Evolutionary conservation across 371 early-diverging fungal genomes (phyloP).

Genomic region (Mucor circinelloides): DNA sequence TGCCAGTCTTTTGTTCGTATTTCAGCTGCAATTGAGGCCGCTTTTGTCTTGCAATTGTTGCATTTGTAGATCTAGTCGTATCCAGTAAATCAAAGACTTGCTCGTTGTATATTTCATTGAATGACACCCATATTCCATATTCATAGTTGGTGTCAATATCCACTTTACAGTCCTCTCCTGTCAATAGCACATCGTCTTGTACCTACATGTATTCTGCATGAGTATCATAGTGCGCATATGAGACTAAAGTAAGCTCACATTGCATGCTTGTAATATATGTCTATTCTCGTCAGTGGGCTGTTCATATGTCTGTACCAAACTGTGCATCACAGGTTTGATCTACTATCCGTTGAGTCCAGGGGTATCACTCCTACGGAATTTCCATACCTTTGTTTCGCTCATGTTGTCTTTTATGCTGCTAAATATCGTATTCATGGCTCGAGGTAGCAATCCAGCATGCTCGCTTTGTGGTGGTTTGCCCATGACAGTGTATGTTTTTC

Average conservation of each 20-base stretch:
- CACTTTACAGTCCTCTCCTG: not conserved
- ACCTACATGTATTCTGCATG: not conserved
- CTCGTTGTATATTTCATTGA: slow-evolving; percentile 85
- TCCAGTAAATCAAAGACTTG: slow-evolving; percentile 79
- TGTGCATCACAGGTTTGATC: slow-evolving; percentile 52
- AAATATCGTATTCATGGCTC: slow-evolving; percentile 62
- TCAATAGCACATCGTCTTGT: not conserved
- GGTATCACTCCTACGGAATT: not conserved
- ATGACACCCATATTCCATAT: slow-evolving; percentile 75
- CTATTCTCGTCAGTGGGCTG: slow-evolving; percentile 39
- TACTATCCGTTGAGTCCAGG: not conserved
- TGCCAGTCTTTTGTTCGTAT: slow-evolving; percentile 55
- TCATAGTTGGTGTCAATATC: slow-evolving; percentile 55
- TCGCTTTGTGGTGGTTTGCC: slow-evolving; percentile 31
- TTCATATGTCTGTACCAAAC: slow-evolving; percentile 37
- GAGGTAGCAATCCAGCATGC: slow-evolving; percentile 62
- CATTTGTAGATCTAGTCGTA: not conserved
- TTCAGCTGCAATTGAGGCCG: slow-evolving; percentile 57
- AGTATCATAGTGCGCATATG: not conserved
- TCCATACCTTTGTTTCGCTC: slow-evolving; percentile 40
- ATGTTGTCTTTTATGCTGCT: slow-evolving; percentile 37
- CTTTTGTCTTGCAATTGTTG: slow-evolving; percentile 26
- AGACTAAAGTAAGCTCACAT: not conserved
- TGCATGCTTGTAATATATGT: slow-evolving; percentile 25
- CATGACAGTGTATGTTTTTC: slow-evolving; percentile 78